phyloP scores from a whole-genome alignment of 495 filamentous ascomycete species.

The Hyaloscypha variabilis region DNA sequence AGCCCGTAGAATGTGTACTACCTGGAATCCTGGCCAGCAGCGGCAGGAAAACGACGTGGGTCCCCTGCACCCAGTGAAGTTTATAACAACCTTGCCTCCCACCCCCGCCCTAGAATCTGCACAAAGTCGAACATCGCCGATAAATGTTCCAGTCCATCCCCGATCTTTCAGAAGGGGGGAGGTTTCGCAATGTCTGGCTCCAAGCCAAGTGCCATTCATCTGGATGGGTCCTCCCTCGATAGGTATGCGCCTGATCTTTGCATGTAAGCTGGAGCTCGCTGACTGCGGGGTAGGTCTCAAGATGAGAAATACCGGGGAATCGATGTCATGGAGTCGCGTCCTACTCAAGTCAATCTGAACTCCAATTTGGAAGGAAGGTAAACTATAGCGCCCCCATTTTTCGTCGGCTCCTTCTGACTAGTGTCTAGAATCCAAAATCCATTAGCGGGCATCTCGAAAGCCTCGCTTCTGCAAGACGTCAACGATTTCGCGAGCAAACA shows the following conservation, averaged over 20 bases:
- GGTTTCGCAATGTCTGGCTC: neutral
- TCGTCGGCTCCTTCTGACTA: neutral
- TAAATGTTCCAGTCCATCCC: neutral
- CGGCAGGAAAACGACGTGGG: neutral
- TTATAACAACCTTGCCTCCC: conserved; percentile 5
- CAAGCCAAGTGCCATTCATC: conserved; percentile 2
- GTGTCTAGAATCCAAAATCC: conserved; percentile 45
- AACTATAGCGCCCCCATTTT: neutral
- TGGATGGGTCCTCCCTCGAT: conserved; percentile 9
- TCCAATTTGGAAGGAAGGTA: conserved; percentile 54
- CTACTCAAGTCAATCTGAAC: conserved; percentile 50
- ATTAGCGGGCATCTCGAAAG: conserved; percentile 54
- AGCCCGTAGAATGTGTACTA: neutral
- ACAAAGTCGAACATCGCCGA: neutral
- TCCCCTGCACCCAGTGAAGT: neutral
- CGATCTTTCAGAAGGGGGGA: neutral
- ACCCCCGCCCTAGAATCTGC: neutral
- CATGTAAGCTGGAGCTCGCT: neutral
- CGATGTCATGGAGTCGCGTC: conserved; percentile 16
- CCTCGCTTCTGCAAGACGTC: conserved; percentile 56
- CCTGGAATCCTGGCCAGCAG: neutral
- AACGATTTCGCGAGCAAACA: conserved; percentile 56
- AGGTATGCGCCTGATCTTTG: conserved; percentile 4
- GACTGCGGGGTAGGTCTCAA: neutral
- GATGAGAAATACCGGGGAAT: conserved; percentile 22